phyloP scores from a whole-genome alignment of 2,329 filamentous ascomycete genomes.

The Parascedosporium putredinis region DNA sequence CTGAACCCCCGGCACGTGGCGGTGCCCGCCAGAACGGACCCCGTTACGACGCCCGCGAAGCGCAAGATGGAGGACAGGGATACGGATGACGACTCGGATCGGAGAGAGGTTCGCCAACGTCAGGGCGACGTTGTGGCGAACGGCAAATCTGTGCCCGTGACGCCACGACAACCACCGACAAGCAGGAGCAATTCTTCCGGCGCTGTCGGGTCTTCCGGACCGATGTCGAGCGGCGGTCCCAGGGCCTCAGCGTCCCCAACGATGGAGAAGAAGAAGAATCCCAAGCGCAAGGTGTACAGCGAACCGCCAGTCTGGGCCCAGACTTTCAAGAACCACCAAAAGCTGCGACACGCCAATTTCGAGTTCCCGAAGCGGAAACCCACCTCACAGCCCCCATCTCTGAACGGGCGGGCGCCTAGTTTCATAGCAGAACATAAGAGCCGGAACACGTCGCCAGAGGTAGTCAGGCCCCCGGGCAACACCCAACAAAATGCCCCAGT shows the following conservation, averaged over 20 bases:
- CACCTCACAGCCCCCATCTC: neutral
- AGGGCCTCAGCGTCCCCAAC: neutral
- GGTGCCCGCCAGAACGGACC: neutral
- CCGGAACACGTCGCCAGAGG: slow-evolving; percentile 6
- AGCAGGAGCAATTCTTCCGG: neutral
- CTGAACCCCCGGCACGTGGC: neutral
- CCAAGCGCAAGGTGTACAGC: slow-evolving; percentile 4
- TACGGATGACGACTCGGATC: slow-evolving; percentile 8
- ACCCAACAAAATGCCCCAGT: slow-evolving; percentile 6
- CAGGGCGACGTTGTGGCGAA: slow-evolving; percentile 3
- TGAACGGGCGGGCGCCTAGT: neutral
- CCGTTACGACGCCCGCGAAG: slow-evolving; percentile 26
- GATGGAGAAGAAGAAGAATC: slow-evolving; percentile 1
- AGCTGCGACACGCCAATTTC: slow-evolving; percentile 6
- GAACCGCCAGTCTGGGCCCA: slow-evolving; percentile 8
- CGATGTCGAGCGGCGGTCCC: neutral
- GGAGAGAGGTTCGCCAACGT: slow-evolving; percentile 6
- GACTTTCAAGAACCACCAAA: neutral
- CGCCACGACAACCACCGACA: neutral
- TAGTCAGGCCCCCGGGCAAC: slow-evolving; percentile 3
- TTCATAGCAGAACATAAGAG: neutral
- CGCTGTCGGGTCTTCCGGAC: neutral
- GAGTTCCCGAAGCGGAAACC: slow-evolving; percentile 3
- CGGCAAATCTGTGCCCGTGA: neutral
- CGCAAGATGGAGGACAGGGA: slow-evolving; percentile 29